phyloP scores from a whole-genome alignment of 805 yeast genomes.

The Nakazawaea wickerhamii region DNA sequence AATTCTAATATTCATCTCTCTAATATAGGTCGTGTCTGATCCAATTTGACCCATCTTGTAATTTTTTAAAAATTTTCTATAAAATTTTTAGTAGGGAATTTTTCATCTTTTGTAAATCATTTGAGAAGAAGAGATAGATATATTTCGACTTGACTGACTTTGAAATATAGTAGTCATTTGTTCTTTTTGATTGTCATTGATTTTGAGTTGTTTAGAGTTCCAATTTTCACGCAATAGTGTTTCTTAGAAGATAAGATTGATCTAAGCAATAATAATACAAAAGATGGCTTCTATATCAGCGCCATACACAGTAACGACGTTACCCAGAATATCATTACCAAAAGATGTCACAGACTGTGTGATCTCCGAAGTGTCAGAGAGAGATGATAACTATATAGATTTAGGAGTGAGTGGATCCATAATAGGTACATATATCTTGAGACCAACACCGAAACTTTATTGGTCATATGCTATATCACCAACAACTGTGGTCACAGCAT shows the following conservation, averaged over 20 bases:
- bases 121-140: not conserved
- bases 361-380: not conserved
- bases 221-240: too few relatives aligned
- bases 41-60: too few relatives aligned
- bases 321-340: constrained; percentile 9
- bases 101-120: constrained; percentile 1
- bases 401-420: constrained; percentile 50
- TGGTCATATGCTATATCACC: constrained; percentile 55
- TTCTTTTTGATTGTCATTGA: too few relatives aligned
- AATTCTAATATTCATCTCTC: too few relatives aligned
- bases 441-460: constrained; percentile 51
- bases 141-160: too few relatives aligned
- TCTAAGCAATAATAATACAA: not conserved
- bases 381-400: constrained; percentile 34
- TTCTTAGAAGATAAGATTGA: not conserved
- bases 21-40: not conserved
- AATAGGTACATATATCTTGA: constrained; percentile 44
- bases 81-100: constrained; percentile 3
- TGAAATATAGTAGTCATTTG: too few relatives aligned
- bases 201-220: too few relatives aligned
- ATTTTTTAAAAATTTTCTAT: constrained; percentile 1
- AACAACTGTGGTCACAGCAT: constrained; percentile 33
- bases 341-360: constrained; percentile 1
- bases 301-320: constrained; percentile 12
- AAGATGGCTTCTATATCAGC: constrained; percentile 10